phyloP scores from a whole-genome alignment of 441 rosid species.

The Adansonia rubrostipa region DNA sequence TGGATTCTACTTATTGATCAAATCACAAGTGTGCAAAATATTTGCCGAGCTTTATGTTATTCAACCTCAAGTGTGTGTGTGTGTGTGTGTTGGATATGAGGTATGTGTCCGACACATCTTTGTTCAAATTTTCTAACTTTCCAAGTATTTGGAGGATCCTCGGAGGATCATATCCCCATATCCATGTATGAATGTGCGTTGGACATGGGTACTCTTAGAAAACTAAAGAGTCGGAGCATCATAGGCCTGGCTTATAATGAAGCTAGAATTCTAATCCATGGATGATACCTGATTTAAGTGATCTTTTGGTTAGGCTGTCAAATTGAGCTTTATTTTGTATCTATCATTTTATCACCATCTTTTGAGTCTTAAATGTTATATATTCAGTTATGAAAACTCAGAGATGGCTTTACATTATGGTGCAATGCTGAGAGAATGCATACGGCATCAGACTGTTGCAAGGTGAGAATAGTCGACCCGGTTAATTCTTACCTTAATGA shows the following conservation, averaged over 20 bases:
- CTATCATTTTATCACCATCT: slow-evolving; percentile 26
- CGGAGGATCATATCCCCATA: no score
- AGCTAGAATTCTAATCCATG: background rate
- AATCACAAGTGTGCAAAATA: background rate
- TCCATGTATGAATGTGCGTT: no score
- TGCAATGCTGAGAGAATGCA: slow-evolving; percentile 96
- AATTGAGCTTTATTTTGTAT: background rate
- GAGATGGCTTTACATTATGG: slow-evolving; percentile 99
- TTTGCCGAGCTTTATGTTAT: background rate
- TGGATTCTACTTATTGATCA: background rate
- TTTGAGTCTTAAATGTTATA: slow-evolving; percentile 31
- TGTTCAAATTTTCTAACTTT: no score
- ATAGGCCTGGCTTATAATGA: background rate
- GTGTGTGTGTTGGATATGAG: no score
- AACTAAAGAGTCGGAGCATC: no score
- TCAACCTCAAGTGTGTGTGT: no score
- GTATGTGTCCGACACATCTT: no score
- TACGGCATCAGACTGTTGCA: slow-evolving; percentile 93
- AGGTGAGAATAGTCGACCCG: slow-evolving; percentile 51
- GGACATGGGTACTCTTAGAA: no score
- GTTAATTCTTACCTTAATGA: slow-evolving; percentile 4
- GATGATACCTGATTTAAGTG: background rate
- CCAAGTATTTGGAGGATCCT: no score
- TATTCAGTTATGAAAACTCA: slow-evolving; percentile 72
- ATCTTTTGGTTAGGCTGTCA: background rate